Conservation (phyloP, 2,329 filamentous ascomycete genomes). For the Pleomassaria siparia region DNA sequence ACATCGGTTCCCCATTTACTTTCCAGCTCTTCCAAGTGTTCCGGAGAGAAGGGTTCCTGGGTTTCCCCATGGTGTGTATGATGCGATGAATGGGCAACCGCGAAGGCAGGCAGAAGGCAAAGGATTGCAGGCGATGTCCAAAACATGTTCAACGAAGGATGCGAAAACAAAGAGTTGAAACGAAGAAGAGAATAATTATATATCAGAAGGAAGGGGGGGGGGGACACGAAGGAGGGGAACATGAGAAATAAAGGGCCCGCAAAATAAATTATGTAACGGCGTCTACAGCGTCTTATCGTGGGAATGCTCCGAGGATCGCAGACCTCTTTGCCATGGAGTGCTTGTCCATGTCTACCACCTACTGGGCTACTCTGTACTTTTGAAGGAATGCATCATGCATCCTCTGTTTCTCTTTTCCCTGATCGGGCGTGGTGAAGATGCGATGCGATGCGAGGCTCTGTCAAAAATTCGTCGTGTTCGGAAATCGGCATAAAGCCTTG, state of each 20-base stretch:
- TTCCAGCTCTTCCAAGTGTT: conserved; percentile 36
- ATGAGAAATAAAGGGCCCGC: conserved; percentile 16
- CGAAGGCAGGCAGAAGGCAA: conserved; percentile 18
- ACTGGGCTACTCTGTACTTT: no score
- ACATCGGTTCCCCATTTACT: conserved; percentile 48
- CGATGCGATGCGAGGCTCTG: no score
- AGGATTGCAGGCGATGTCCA: conserved; percentile 14
- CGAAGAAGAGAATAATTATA: conserved; percentile 4
- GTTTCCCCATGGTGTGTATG: conserved; percentile 31
- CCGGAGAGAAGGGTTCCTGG: conserved; percentile 31
- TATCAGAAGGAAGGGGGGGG: no score
- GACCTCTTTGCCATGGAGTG: background rate
- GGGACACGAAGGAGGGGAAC: background rate
- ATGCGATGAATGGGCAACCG: conserved; percentile 20
- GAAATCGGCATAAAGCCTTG: no score
- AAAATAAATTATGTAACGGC: conserved; percentile 39
- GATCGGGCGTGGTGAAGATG: no score
- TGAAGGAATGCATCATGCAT: no score
- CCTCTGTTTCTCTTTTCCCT: no score
- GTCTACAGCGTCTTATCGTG: conserved; percentile 24
- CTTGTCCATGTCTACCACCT: background rate
- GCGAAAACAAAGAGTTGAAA: background rate
- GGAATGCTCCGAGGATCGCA: background rate
- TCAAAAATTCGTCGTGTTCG: no score
- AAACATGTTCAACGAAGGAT: conserved; percentile 15